Conservation (phyloP, 495 filamentous ascomycete genomes). For the Parachaetomium inaequale region DNA sequence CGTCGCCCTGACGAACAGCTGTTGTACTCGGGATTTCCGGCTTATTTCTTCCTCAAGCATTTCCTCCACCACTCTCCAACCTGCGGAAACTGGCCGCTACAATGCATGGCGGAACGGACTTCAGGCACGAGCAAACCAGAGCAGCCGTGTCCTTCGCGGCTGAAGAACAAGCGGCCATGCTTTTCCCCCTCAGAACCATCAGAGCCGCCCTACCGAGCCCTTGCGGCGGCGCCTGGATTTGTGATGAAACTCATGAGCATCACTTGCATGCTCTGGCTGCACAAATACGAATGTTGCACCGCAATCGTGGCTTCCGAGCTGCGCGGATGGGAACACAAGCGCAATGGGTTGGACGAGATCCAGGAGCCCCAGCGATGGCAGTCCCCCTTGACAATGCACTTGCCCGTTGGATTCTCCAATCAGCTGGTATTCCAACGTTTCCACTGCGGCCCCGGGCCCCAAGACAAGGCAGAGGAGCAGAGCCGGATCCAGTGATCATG, state of each 20-base stretch:
- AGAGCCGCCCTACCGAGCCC: background rate
- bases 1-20: background rate
- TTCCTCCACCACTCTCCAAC: background rate
- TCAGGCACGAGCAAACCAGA: background rate
- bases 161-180: background rate
- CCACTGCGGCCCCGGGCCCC: background rate
- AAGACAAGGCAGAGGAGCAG: background rate
- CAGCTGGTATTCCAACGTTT: background rate
- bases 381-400: conserved; percentile 9
- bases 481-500: background rate
- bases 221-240: background rate
- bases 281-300: conserved; percentile 22
- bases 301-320: conserved; percentile 11
- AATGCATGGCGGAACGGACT: background rate
- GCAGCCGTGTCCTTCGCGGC: background rate
- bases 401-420: conserved; percentile 16
- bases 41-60: background rate
- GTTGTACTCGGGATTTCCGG: background rate
- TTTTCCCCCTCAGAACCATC: background rate
- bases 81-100: background rate
- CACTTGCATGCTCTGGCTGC: conserved; percentile 4
- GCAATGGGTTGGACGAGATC: conserved; percentile 11
- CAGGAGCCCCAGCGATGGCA: conserved; percentile 16
- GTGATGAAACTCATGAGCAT: conserved; percentile 1
- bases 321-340: conserved; percentile 3